Conservation (phyloP, 306 rosid genomes). For the Morella rubra region DNA sequence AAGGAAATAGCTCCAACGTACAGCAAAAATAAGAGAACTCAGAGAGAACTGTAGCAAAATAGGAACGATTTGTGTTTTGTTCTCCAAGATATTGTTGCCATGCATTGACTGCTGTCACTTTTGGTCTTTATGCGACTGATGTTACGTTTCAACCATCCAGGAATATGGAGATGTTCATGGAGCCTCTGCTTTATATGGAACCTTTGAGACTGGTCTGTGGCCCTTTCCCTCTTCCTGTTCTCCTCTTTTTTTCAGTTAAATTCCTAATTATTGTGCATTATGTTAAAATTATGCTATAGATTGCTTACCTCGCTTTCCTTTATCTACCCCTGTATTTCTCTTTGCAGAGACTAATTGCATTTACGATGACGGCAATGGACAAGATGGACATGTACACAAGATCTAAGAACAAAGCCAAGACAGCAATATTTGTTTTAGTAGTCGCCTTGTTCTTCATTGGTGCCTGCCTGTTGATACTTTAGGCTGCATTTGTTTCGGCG, state of each 20-base stretch:
- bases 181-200: slow-evolving; percentile 46
- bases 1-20: no score
- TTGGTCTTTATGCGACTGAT: neutral
- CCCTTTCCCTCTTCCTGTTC: neutral
- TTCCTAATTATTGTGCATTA: neutral
- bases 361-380: slow-evolving; percentile 13
- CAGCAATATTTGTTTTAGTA: slow-evolving; percentile 8
- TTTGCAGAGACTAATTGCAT: slow-evolving; percentile 42
- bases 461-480: slow-evolving; percentile 18
- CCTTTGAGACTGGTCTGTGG: slow-evolving; percentile 51
- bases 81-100: no score
- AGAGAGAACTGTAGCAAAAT: no score
- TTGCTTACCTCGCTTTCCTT: neutral
- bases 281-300: neutral
- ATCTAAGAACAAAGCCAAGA: slow-evolving; percentile 27
- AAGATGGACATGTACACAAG: slow-evolving; percentile 20
- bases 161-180: slow-evolving; percentile 61
- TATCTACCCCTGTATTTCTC: neutral
- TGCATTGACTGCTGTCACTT: neutral
- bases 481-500: no score
- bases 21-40: no score
- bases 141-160: slow-evolving; percentile 31
- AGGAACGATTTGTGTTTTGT: no score
- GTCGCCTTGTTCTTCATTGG: slow-evolving; percentile 24
- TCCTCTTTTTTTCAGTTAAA: neutral